These are phyloP conservation scores for Cytospora piceae DNA, from an alignment of 2,329 filamentous ascomycete genomes.

Conservation along the genomic window DNA sequence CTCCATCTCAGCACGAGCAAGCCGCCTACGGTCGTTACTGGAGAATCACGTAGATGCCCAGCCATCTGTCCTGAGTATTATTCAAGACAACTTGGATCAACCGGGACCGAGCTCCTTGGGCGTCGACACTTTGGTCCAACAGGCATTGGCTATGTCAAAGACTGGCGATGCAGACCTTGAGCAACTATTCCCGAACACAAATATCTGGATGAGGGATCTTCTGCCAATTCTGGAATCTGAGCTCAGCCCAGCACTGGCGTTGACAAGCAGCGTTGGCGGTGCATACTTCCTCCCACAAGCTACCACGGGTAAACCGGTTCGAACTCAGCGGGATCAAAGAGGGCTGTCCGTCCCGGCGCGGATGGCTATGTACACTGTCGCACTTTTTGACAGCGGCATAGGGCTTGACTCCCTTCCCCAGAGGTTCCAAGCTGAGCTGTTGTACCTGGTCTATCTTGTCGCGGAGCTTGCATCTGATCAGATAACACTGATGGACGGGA, in stretches of 20 bases:
- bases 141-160: conserved; percentile 47
- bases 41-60: conserved; percentile 48
- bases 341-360: conserved; percentile 75
- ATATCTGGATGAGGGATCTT: conserved; percentile 69
- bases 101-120: conserved; percentile 54
- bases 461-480: conserved; percentile 59
- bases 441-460: conserved; percentile 57
- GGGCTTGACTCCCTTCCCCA: conserved; percentile 45
- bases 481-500: conserved; percentile 47
- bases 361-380: conserved; percentile 71
- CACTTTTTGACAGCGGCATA: conserved; percentile 54
- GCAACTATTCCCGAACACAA: conserved; percentile 64
- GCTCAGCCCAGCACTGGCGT: conserved; percentile 67
- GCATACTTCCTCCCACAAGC: conserved; percentile 62
- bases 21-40: conserved; percentile 49
- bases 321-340: conserved; percentile 61
- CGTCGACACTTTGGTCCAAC: conserved; percentile 57
- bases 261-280: conserved; percentile 74
- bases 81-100: conserved; percentile 58
- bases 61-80: conserved; percentile 53
- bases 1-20: conserved; percentile 45
- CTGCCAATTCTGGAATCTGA: conserved; percentile 53
- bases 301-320: conserved; percentile 15
- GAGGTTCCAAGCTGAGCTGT: conserved; percentile 51
- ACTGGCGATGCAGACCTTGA: conserved; percentile 41